Base-by-base conservation (phyloP, 129 eudicot genomes). In the Pulicaria dysenterica region DNA sequence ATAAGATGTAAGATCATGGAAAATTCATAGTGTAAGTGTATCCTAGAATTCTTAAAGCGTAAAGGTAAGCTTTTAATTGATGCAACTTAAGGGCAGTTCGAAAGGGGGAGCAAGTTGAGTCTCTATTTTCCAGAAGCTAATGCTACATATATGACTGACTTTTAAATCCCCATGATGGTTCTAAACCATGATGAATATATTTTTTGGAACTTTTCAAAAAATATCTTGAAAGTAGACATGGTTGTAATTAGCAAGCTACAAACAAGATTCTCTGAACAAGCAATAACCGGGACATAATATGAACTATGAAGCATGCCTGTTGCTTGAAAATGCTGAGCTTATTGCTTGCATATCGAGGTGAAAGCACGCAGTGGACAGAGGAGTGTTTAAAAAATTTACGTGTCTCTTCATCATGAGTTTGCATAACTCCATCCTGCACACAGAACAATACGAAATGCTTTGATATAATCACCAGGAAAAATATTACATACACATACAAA, bases 251-350 rank as follows among this genome's bases (percentile, higher is more conserved):
- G 44, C 55, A 44, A 53, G 73, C 7, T 17, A 72, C 4, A 46
- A 55, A 37, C 15, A 63, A 41, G 46, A 61, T 67, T 57, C 43
- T 66, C 58, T 34, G 44, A 53, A 41, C 40, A 77, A 62, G 19
- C 42, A 58, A 56, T 49, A 65, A 51, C 36, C 56, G 64, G 41
- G 65, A 37, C 50, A 78, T 8, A 59, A 83, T 59, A 81, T 40
- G 80, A 75, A 59, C 81, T 59, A 81, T 40, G 80, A 75, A 84
- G 80, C 89, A 75, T 88, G 85, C 97, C 91, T 91, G 86, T 82
- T 91, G 97, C 82, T 88, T 91, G 84, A 91, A 73, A 71, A 88
- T 82, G 86, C 97, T 91, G 70, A 91, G 90, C 86, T 91, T 91
- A 76, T 85, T 85, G 95, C 95, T 88, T 40, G 88, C 95, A 73